A percentile compares a stretch with the other conserved stretches of the same genome.
These are phyloP conservation scores for Nemania sp. DNA, from an alignment of 2,329 filamentous ascomycete species.

Conservation along the genomic window DNA sequence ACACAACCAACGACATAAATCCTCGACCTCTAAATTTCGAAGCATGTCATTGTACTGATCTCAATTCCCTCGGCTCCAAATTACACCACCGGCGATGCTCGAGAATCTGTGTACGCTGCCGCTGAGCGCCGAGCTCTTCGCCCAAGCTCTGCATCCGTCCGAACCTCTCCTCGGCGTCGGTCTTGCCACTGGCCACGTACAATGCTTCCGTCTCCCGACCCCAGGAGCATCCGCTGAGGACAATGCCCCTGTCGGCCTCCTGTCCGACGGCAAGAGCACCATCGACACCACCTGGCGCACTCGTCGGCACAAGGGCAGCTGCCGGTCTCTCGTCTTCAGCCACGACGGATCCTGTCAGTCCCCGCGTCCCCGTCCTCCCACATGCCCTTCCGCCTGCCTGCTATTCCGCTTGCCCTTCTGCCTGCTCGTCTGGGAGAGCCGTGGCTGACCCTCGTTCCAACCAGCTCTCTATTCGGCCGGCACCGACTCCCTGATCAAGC, in stretches of 20 bases:
- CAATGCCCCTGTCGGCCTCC: constrained; percentile 54
- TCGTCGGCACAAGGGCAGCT: constrained; percentile 90
- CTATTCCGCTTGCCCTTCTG: no score
- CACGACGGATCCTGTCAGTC: constrained; percentile 72
- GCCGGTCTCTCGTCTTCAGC: constrained; percentile 78
- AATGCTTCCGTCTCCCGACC: constrained; percentile 75
- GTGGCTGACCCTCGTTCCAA: constrained; percentile 23
- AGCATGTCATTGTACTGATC: neutral
- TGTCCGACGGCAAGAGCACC: constrained; percentile 68
- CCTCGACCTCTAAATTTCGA: no score
- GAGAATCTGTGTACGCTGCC: constrained; percentile 92
- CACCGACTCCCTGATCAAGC: constrained; percentile 61
- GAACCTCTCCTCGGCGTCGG: constrained; percentile 87
- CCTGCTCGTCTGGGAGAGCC: neutral
- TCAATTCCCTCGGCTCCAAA: neutral
- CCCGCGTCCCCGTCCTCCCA: neutral
- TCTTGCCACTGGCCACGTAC: constrained; percentile 81
- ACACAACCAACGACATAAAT: no score
- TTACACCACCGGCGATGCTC: constrained; percentile 63
- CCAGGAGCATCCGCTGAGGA: constrained; percentile 55
- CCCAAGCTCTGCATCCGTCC: constrained; percentile 82
- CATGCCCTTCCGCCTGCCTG: no score
- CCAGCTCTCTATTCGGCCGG: constrained; percentile 67
- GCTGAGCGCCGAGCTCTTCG: constrained; percentile 83
- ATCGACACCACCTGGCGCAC: constrained; percentile 88